Conservation (phyloP, 805 yeast genomes). For the Ogataea sp. region DNA sequence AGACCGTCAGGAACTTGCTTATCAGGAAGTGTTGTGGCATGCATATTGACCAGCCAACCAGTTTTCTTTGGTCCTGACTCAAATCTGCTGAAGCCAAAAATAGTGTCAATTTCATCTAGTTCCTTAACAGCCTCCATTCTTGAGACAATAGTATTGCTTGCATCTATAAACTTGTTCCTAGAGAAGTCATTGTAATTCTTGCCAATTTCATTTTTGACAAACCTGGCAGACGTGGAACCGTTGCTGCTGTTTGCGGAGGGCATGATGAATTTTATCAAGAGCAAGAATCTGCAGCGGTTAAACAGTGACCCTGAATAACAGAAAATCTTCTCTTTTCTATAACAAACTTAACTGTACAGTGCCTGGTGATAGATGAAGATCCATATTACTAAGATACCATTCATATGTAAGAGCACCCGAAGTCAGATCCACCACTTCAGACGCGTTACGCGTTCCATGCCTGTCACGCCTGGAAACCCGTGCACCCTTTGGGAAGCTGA, state of each 20-base stretch:
- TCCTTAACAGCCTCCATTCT: constrained; percentile 48
- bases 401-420: too few relatives aligned
- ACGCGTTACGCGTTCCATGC: too few relatives aligned
- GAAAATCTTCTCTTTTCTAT: too few relatives aligned
- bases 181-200: constrained; percentile 11
- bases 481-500: too few relatives aligned
- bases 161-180: constrained; percentile 1
- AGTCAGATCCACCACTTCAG: too few relatives aligned
- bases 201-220: constrained; percentile 15
- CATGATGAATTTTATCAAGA: not conserved
- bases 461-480: too few relatives aligned
- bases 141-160: constrained; percentile 5
- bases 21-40: constrained; percentile 64
- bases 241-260: constrained; percentile 2
- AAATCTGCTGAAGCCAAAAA: constrained; percentile 83
- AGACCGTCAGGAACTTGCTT: constrained; percentile 56
- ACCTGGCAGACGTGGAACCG: constrained; percentile 18
- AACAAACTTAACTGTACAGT: too few relatives aligned
- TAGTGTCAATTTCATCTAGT: constrained; percentile 61
- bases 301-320: too few relatives aligned
- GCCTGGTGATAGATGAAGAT: too few relatives aligned
- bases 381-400: too few relatives aligned
- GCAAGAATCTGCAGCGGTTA: not conserved
- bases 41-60: constrained; percentile 96
- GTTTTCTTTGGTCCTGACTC: constrained; percentile 61